phyloP scores from a whole-genome alignment of 2,329 filamentous ascomycete genomes.

The Phoma sp. region DNA sequence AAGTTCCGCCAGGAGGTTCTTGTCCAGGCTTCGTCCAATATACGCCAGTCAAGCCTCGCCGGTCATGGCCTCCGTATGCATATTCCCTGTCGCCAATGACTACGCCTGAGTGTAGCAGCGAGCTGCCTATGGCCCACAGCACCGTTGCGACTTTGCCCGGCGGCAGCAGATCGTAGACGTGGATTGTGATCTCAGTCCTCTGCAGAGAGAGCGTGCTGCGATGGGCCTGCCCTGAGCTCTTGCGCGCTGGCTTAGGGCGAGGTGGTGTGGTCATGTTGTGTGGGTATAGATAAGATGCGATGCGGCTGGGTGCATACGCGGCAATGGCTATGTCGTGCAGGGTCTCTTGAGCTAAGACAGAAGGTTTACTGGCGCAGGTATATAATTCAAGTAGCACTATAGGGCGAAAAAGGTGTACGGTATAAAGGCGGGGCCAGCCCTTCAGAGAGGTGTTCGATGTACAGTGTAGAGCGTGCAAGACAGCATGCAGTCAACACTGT shows the following conservation, averaged over 20 bases:
- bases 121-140: slow-evolving; percentile 78
- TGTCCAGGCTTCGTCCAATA: slow-evolving; percentile 79
- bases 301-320: slow-evolving; percentile 12
- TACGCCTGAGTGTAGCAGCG: slow-evolving; percentile 81
- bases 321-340: slow-evolving; percentile 16
- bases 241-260: slow-evolving; percentile 45
- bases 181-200: slow-evolving; percentile 75
- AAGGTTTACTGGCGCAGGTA: slow-evolving; percentile 3
- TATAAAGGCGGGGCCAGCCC: slow-evolving; percentile 28
- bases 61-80: slow-evolving; percentile 82
- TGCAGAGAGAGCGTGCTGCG: slow-evolving; percentile 71
- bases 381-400: slow-evolving; percentile 7
- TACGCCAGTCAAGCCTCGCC: slow-evolving; percentile 73
- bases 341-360: slow-evolving; percentile 20
- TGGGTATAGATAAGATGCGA: slow-evolving; percentile 3
- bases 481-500: slow-evolving; percentile 12
- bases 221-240: slow-evolving; percentile 57
- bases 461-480: slow-evolving; percentile 7
- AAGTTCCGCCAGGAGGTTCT: slow-evolving; percentile 78
- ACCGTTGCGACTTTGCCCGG: slow-evolving; percentile 76
- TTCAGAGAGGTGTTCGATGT: slow-evolving; percentile 13
- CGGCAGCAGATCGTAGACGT: slow-evolving; percentile 80
- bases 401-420: slow-evolving; percentile 9
- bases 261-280: slow-evolving; percentile 39
- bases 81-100: slow-evolving; percentile 83